Conservation (phyloP, 805 yeast species). For the Komagataella kurtzmanii region DNA sequence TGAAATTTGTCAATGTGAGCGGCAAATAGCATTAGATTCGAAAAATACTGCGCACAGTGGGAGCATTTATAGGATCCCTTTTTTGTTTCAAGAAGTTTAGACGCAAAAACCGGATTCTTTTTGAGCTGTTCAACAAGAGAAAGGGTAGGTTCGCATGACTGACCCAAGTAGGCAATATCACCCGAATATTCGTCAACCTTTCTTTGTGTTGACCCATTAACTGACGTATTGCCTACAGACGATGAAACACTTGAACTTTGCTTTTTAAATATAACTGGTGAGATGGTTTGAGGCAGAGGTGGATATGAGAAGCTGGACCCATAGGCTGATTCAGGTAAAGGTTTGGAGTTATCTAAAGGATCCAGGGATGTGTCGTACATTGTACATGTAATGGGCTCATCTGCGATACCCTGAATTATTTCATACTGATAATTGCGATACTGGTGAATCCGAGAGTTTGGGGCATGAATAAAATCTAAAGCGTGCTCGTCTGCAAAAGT, state of each 20-base stretch:
- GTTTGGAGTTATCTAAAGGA: slow-evolving; percentile 16
- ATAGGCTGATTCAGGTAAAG: background rate
- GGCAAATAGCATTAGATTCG: slow-evolving; percentile 15
- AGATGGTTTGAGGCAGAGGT: background rate
- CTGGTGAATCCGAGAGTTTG: background rate
- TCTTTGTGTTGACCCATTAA: background rate
- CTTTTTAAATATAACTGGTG: background rate
- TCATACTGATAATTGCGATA: background rate
- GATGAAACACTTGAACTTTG: background rate
- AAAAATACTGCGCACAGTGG: slow-evolving; percentile 28
- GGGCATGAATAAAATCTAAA: background rate
- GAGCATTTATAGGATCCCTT: slow-evolving; percentile 32
- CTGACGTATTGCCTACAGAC: background rate
- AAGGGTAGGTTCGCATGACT: slow-evolving; percentile 13
- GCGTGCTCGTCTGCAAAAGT: background rate
- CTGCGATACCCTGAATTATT: background rate
- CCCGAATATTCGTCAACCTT: background rate
- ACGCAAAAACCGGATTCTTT: slow-evolving; percentile 10
- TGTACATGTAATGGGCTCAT: slow-evolving; percentile 18
- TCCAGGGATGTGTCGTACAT: slow-evolving; percentile 14
- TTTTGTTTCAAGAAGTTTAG: slow-evolving; percentile 19
- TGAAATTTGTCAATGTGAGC: slow-evolving; percentile 28
- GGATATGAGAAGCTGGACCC: background rate
- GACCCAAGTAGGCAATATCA: background rate
- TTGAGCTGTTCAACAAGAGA: slow-evolving; percentile 18